phyloP scores from a whole-genome alignment of 2,329 filamentous ascomycete species.

The Xenoacremonium recifei region DNA sequence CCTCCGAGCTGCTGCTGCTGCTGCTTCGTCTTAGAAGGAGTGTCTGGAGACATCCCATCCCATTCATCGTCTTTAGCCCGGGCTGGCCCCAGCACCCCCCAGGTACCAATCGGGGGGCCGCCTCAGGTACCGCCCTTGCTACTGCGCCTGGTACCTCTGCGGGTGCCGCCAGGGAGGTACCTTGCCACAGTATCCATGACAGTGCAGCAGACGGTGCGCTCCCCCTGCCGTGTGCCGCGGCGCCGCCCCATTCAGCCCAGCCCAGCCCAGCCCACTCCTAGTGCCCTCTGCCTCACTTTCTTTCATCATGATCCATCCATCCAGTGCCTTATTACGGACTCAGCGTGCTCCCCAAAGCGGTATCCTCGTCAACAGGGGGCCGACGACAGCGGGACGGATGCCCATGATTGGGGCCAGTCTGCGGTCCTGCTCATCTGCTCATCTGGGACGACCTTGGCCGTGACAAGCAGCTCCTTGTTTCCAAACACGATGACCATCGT shows the following conservation, averaged over 20 bases:
- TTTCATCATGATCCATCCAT: too few relatives aligned
- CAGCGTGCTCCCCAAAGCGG: conserved; percentile 8
- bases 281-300: too few relatives aligned
- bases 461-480: conserved; percentile 11
- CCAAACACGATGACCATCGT: conserved; percentile 16
- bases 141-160: background rate
- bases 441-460: conserved; percentile 14
- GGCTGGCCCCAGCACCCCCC: too few relatives aligned
- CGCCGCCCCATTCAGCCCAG: conserved; percentile 12
- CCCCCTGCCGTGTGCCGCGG: conserved; percentile 12
- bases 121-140: background rate
- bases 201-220: conserved; percentile 17
- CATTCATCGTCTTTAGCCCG: background rate
- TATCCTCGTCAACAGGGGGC: conserved; percentile 13
- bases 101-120: too few relatives aligned
- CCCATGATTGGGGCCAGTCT: conserved; percentile 19
- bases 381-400: conserved; percentile 6
- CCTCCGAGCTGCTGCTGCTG: too few relatives aligned
- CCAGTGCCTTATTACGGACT: too few relatives aligned
- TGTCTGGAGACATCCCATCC: too few relatives aligned
- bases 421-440: conserved; percentile 26
- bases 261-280: too few relatives aligned
- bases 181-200: conserved; percentile 4
- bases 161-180: background rate
- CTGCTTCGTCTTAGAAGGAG: too few relatives aligned